Evolutionary conservation across 2,329 filamentous ascomycete species (phyloP).

Genomic region (Microcera coccophila): DNA sequence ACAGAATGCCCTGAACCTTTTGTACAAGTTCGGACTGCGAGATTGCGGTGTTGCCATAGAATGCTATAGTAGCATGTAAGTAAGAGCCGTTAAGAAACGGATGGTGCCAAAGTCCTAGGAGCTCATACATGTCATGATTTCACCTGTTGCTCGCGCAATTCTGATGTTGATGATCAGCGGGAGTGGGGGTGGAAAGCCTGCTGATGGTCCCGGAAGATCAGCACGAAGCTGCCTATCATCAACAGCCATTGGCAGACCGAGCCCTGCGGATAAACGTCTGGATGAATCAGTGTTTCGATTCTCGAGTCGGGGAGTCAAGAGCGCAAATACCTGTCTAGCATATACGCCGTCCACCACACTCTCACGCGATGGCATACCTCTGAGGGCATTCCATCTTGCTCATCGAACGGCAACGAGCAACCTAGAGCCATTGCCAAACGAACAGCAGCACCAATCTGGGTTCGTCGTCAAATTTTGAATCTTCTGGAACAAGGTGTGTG

Average conservation of each 20-base stretch:
- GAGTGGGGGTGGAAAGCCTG: slow-evolving; percentile 24
- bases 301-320: background rate
- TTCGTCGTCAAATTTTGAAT: background rate
- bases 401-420: slow-evolving; percentile 21
- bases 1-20: slow-evolving; percentile 20
- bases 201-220: slow-evolving; percentile 22
- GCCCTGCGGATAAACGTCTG: slow-evolving; percentile 25
- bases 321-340: slow-evolving; percentile 25
- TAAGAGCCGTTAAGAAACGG: background rate
- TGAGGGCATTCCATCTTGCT: slow-evolving; percentile 25
- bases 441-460: slow-evolving; percentile 24
- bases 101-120: background rate
- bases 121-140: slow-evolving; percentile 27
- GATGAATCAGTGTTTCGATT: background rate
- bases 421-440: slow-evolving; percentile 26
- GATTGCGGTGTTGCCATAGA: slow-evolving; percentile 24
- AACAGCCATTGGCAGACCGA: slow-evolving; percentile 24
- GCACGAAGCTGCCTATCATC: slow-evolving; percentile 27
- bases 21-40: slow-evolving; percentile 25
- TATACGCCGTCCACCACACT: slow-evolving; percentile 31
- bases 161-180: slow-evolving; percentile 26
- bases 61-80: slow-evolving; percentile 7
- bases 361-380: slow-evolving; percentile 23
- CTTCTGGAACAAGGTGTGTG: background rate
- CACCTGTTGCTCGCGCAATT: slow-evolving; percentile 25